Base-by-base conservation (phyloP, 1,139 yeast genomes). In the Candida buenavistaensis region DNA sequence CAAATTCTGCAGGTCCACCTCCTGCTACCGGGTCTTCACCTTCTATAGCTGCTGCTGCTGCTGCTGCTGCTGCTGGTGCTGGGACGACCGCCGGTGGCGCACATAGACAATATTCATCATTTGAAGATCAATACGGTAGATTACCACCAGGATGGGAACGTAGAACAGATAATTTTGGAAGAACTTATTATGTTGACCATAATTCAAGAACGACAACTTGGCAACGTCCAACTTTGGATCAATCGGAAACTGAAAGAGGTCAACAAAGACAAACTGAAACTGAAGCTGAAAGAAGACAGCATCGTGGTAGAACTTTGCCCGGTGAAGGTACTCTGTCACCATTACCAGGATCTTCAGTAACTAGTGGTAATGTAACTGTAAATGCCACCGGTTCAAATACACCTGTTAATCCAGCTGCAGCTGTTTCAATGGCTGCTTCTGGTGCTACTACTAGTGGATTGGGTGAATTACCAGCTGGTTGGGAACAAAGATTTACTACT, bases 81-180 rank as follows among this genome's bases (percentile, higher is more conserved):
- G 35, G 52, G n/a, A 38, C 55, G 2, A 27, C 49, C 14, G 39
- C 57, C 7, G 39, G 52, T 22, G 45, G 52, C 3, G 41, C 57
- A 10, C 64, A 63, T 49, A 75, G 88, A 54, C 92, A 82, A 48
- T 83, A 81, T 51, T 85, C 95, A 2, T 87, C 97, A 2, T 92
- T 92, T 57, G 98, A 92, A 62, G 99, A 92, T 62, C 97, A 92
- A 57, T 80, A 82, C 51, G 99, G 99, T 32, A 75, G 97, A 52
- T 72, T 92, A 48, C 99, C 98, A 5, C 87, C 97, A 3, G 99
- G 99, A 3, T 92, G 98, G 98, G 99, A 92, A 63, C 80, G 98
- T 51, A 80, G 97, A 61, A 90, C 97, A 1, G 99, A 92, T 60
- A 89, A 89, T 57, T 86, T 89, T 52, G 98, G 98, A 21, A 80